Conservation (phyloP, 306 rosid species). For the Macrotyloma uniflorum region DNA sequence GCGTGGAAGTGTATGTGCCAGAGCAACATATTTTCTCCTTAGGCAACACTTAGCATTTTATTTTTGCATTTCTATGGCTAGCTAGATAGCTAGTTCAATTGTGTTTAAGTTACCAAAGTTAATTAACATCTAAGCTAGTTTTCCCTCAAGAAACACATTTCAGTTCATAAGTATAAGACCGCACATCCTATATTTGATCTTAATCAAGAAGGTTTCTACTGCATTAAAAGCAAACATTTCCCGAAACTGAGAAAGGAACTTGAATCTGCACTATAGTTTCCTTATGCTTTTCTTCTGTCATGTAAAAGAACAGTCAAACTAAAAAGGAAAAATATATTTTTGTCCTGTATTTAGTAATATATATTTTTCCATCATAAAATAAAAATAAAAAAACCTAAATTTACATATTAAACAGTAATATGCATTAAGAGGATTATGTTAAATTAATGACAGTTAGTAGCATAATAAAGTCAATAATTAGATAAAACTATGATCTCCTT, state of each 20-base stretch:
- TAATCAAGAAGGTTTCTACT: not conserved
- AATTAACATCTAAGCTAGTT: not conserved
- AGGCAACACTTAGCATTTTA: not conserved
- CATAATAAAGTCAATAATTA: not conserved
- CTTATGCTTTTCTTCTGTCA: no score
- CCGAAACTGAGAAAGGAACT: not conserved
- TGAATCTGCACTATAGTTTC: no score
- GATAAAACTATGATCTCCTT: not conserved
- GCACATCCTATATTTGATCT: not conserved
- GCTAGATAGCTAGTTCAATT: not conserved
- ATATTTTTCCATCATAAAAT: no score
- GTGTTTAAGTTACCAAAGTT: not conserved
- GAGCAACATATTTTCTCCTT: constrained; percentile 55
- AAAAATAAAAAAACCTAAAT: no score
- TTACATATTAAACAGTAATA: no score
- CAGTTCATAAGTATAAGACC: constrained; percentile 1
- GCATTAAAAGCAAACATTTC: not conserved
- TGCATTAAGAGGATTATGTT: not conserved
- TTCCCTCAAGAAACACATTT: not conserved
- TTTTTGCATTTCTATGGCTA: not conserved
- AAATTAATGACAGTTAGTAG: not conserved
- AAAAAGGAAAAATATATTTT: no score
- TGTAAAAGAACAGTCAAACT: not conserved
- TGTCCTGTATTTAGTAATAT: no score
- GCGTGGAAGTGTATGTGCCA: constrained; percentile 76